These are phyloP conservation scores for Castanopsis chinensis DNA, from an alignment of 306 rosid species.

Conservation along the genomic window DNA sequence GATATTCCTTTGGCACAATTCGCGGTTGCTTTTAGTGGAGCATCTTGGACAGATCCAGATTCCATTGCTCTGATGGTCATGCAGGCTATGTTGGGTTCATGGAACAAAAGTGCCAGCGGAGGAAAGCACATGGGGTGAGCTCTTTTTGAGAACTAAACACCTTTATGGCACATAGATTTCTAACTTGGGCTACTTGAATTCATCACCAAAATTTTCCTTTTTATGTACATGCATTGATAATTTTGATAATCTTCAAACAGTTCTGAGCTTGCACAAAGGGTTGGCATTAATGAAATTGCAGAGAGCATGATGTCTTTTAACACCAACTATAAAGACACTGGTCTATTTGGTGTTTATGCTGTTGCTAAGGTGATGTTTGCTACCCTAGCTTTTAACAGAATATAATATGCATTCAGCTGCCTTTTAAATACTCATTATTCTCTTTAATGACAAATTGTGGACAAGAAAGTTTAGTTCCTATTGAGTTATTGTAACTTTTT, in stretches of 20 bases:
- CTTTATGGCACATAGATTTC: not conserved
- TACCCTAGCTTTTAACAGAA: not conserved
- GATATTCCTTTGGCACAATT: conserved; percentile 89
- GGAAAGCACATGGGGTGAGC: conserved; percentile 97
- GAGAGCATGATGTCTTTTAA: conserved; percentile 95
- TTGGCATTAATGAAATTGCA: conserved; percentile 77
- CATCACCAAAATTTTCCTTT: not conserved
- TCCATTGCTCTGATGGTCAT: conserved; percentile 93
- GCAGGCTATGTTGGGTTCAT: conserved; percentile 97
- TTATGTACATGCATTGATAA: conserved; percentile 8
- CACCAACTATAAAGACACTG: conserved; percentile 91
- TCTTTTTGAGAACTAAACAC: not conserved
- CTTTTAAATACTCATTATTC: not conserved
- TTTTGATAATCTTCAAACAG: conserved; percentile 36
- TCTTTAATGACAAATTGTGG: not conserved
- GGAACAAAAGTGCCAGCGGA: conserved; percentile 85
- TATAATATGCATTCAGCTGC: not conserved
- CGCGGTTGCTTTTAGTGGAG: conserved; percentile 91
- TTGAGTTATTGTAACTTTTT: not conserved
- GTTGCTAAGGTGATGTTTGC: conserved; percentile 63
- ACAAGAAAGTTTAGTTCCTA: not conserved
- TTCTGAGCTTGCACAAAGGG: conserved; percentile 74
- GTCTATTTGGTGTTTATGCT: conserved; percentile 86
- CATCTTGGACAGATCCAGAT: conserved; percentile 98
- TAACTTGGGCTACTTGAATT: not conserved